Base-by-base conservation (phyloP, 345 rosid genomes). In the Streptanthus diversifolius region DNA sequence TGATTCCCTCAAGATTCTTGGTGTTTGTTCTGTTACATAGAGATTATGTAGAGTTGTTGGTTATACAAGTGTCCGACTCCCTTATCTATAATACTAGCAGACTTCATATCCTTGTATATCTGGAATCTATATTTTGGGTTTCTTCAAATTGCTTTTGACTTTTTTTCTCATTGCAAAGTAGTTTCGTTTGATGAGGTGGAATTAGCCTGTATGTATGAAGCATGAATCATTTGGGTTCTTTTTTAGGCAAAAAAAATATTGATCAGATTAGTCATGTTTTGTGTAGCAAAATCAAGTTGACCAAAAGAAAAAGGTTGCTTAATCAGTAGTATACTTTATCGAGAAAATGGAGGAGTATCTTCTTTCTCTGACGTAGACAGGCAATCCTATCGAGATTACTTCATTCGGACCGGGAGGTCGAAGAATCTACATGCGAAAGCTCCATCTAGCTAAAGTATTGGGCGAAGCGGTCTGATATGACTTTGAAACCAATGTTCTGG, bases 11-110 rank as follows among this genome's bases (percentile, higher is more conserved):
- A 53, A 43, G 71, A 45, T 45, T 66, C 52, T 21, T 45, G 27
- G 7, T 52, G 39, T 60, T 52, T 66, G 29, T 51, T 67, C 19
- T 37, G 30, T 33, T 29, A 58, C 21, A 59, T 51, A 59, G 73
- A 39, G 79, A 60, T 32, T 60, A 67, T 75, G 79, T 75, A 75
- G 69, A 75, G 19, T 39, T 68, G 40, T 37, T 67, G 61, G 61
- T 36, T 67, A 27, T 52, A 52, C 9, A 37, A 67, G 5, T 67
- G 24, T 14, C 51, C 51, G 7, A 18, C 59, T 29, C 32, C 40
- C 29, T 29, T 66, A 15, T 51, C 4, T 49, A 57, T 47, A 12
- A 68, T n/a, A 68, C 32, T 35, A 37, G 60, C 37, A 17, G 29
- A 62, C 47, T 51, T 47, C n/a, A 39, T 51, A 33, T 59, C 24